Conservation (phyloP, 306 rosid genomes). For the Castanopsis chinensis region DNA sequence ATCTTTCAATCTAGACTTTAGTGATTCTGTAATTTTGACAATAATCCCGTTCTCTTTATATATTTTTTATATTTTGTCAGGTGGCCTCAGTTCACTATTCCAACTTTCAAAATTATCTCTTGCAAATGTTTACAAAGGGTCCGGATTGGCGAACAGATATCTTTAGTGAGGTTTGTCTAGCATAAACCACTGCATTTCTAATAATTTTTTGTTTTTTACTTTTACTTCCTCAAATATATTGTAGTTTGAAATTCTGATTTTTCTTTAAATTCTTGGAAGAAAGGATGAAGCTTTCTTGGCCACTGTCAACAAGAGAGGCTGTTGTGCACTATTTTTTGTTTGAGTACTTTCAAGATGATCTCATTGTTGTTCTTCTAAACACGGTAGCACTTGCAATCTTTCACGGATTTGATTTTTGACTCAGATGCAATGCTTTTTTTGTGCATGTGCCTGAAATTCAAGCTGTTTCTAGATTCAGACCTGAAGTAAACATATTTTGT, state of each 20-base stretch:
- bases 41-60: constrained; percentile 7
- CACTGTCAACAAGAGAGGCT: constrained; percentile 86
- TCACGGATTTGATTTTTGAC: background rate
- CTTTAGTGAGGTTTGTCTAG: constrained; percentile 75
- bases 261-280: constrained; percentile 62
- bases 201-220: background rate
- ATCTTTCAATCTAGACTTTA: background rate
- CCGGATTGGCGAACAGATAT: constrained; percentile 67
- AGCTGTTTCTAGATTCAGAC: constrained; percentile 3
- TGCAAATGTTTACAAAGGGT: constrained; percentile 66
- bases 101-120: constrained; percentile 65
- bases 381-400: constrained; percentile 46
- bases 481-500: constrained; percentile 21
- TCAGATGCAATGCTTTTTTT: background rate
- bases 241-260: constrained; percentile 36
- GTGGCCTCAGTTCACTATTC: constrained; percentile 86
- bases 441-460: background rate
- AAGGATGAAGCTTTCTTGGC: constrained; percentile 97
- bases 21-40: background rate
- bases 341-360: constrained; percentile 85
- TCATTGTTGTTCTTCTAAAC: constrained; percentile 70
- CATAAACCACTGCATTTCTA: constrained; percentile 1
- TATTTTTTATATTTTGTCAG: constrained; percentile 42
- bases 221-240: constrained; percentile 9
- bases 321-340: constrained; percentile 71